Evolutionary conservation across 2,329 filamentous ascomycete genomes (phyloP), one percentile per base, ranked within the genome.

Genomic region (Penicillium sp.): DNA sequence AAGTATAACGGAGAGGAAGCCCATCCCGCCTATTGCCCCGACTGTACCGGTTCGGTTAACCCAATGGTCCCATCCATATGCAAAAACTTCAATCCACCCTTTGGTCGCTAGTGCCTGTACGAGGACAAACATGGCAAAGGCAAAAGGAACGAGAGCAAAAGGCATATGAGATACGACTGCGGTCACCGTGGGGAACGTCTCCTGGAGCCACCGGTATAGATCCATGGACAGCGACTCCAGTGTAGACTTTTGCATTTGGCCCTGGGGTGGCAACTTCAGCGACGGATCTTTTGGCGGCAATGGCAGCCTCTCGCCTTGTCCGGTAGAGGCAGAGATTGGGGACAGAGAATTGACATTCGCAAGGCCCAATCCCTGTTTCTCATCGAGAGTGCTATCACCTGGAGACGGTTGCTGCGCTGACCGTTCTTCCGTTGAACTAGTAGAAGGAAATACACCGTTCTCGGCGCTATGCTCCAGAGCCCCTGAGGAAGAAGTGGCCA

Each of bases 31-130:
- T 38, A 92, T 84, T 1, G 84, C 85, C 1, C 90, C 90, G 0
- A 91, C 78, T 0, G 87, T 89, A 0, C 90, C 90, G 0, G 90
- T 92, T 71, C 84, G 89, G 9, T 81, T 76, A 0, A 91, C 88
- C 89, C 89, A 91, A 55, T 89, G 86, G 61, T 90, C 85, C 90
- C 90, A 92, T 1, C 89, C 90, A 55, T 90, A 82, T 0, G 89
- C 90, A 67, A 92, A 92, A 0, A 91, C 88, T 0, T 85, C 83
- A 0, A 92, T 86, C 90, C 90, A 92, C 11, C 90, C 90, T 65
- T 90, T 91, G 0, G 87, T 91, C 0, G 90, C 89, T 1, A 92
- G 76, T 0, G 84, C 89, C 70, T 92, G 89, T 0, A 92, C 90
- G 0, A 92, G 83, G 9, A 92, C 83, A 64, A 92, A 92, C 90